Evolutionary conservation across 441 rosid species (phyloP).

Genomic region (Jatropha podagrica): DNA sequence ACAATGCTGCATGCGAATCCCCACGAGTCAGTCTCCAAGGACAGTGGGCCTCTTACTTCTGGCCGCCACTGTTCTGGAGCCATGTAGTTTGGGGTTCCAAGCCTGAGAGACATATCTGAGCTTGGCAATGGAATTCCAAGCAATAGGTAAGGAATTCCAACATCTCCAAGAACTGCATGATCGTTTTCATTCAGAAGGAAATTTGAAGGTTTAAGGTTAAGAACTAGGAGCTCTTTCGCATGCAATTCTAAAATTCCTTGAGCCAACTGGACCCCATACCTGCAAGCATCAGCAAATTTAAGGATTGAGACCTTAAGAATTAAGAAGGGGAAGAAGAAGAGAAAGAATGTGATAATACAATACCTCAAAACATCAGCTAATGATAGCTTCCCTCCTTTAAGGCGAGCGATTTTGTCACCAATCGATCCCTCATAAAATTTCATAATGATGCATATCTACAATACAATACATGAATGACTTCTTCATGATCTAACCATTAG

Average conservation of each 20-base stretch:
- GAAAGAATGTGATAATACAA: conserved; percentile 13
- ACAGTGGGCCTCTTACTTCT: conserved; percentile 76
- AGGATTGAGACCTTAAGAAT: conserved; percentile 10
- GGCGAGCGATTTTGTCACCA: conserved; percentile 76
- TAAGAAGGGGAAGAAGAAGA: background rate
- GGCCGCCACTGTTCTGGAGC: conserved; percentile 98
- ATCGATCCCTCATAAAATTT: conserved; percentile 83
- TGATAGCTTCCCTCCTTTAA: conserved; percentile 73
- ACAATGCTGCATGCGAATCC: conserved; percentile 85
- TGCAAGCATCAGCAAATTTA: conserved; percentile 34
- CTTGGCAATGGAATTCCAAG: conserved; percentile 62
- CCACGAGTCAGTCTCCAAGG: conserved; percentile 88
- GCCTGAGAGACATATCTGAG: conserved; percentile 59
- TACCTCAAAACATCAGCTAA: conserved; percentile 67
- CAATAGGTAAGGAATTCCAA: conserved; percentile 74
- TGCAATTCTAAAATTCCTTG: conserved; percentile 65
- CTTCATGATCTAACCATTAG: conserved; percentile 5
- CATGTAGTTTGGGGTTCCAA: conserved; percentile 93
- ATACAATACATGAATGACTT: conserved; percentile 1
- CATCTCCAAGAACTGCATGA: conserved; percentile 69
- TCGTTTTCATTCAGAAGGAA: conserved; percentile 68
- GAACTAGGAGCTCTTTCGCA: conserved; percentile 58
- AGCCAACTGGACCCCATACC: conserved; percentile 72
- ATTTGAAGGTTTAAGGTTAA: conserved; percentile 77
- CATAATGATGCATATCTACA: conserved; percentile 72